Percentiles rank a stretch among this genome's conserved stretches.
These are phyloP conservation scores for Phytophthora cryptogea DNA, from an alignment of 352 stramenopile genomes.

Conservation along the genomic window DNA sequence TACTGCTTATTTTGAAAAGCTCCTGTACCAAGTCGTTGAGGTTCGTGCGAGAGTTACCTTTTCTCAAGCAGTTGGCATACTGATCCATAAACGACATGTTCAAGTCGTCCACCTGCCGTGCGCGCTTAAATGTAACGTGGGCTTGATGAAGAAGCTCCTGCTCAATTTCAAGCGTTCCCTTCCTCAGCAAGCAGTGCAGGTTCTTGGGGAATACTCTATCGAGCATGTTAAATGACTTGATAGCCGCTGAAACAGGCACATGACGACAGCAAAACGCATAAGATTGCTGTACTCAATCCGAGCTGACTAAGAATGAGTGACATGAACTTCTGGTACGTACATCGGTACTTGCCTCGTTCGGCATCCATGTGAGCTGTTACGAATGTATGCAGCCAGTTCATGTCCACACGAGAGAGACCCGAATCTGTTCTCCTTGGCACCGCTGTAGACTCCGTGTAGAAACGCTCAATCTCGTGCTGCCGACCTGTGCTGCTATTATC, in stretches of 20 bases:
- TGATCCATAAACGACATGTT: slow-evolving; percentile 69
- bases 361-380: slow-evolving; percentile 57
- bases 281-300: slow-evolving; percentile 1
- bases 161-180: slow-evolving; percentile 64
- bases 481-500: slow-evolving; percentile 7
- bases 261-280: slow-evolving; percentile 8
- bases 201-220: slow-evolving; percentile 65
- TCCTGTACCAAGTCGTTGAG: slow-evolving; percentile 74
- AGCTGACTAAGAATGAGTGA: background rate
- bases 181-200: slow-evolving; percentile 60
- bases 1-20: slow-evolving; percentile 64
- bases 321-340: slow-evolving; percentile 19
- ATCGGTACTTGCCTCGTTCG: slow-evolving; percentile 44
- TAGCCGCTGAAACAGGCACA: slow-evolving; percentile 31
- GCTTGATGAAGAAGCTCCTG: slow-evolving; percentile 64
- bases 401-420: slow-evolving; percentile 30
- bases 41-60: slow-evolving; percentile 43
- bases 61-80: slow-evolving; percentile 67
- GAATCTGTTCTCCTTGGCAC: slow-evolving; percentile 6
- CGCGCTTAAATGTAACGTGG: slow-evolving; percentile 53
- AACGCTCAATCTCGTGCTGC: slow-evolving; percentile 55
- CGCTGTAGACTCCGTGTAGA: slow-evolving; percentile 40
- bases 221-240: slow-evolving; percentile 45
- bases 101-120: slow-evolving; percentile 66
- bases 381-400: slow-evolving; percentile 63